Conservation (phyloP, 169 alveolate genomes). For the Cryptosporidium baileyi region DNA sequence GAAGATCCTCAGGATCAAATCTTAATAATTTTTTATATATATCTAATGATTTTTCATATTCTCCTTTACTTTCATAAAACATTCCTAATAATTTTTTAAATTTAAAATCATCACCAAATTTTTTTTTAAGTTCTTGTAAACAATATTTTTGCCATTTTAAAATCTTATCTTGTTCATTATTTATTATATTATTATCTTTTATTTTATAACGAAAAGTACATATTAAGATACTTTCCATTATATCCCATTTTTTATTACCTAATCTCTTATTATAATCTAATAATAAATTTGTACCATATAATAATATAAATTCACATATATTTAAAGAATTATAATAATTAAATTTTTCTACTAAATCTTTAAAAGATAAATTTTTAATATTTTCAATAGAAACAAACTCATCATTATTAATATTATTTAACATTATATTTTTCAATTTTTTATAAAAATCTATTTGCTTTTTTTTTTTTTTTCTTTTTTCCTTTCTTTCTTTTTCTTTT, state of each 20-base stretch:
- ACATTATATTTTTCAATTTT: no score
- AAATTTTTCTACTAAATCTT: neutral
- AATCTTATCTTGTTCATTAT: neutral
- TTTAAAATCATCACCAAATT: neutral
- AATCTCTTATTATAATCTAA: slow-evolving; percentile 1
- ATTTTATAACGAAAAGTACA: slow-evolving; percentile 8
- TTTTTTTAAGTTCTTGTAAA: slow-evolving; percentile 11
- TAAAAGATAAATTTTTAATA: neutral
- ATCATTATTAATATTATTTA: no score
- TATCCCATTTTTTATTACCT: slow-evolving; percentile 32
- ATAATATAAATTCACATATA: neutral
- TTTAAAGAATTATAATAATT: neutral
- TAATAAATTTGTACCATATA: slow-evolving; percentile 18
- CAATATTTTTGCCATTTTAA: slow-evolving; percentile 56
- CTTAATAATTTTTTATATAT: slow-evolving; percentile 22
- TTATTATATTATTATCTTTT: neutral
- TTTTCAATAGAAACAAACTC: no score
- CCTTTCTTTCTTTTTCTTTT: no score
- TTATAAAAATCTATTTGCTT: no score
- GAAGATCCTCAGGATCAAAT: slow-evolving; percentile 46
- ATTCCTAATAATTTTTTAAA: slow-evolving; percentile 41
- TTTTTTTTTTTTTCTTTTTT: no score
- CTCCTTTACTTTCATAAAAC: slow-evolving; percentile 35
- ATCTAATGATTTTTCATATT: slow-evolving; percentile 18
- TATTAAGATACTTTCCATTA: slow-evolving; percentile 44